Conservation (phyloP, 768 basidiomycete genomes). For the Amanita muscaria region DNA sequence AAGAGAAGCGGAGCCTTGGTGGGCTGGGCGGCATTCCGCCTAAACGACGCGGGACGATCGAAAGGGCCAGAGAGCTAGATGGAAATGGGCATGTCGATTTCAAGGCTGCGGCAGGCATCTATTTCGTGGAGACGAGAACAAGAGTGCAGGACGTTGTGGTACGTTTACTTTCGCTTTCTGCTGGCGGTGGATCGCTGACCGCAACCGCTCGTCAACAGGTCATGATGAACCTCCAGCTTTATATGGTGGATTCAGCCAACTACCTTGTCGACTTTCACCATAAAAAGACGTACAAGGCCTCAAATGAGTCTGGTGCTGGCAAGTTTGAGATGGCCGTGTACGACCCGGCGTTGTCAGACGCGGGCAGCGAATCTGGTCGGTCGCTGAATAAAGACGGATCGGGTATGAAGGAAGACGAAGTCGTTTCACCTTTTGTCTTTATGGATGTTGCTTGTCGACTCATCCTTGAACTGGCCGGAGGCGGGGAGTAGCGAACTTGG, state of each 20-base stretch:
- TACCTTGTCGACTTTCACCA: constrained; percentile 98
- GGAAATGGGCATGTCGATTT: constrained; percentile 53
- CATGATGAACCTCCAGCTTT: constrained; percentile 95
- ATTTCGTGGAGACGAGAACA: constrained; percentile 90
- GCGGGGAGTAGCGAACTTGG: constrained; percentile 23
- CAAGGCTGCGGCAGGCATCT: constrained; percentile 67
- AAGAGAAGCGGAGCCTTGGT: constrained; percentile 75
- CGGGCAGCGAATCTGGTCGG: constrained; percentile 47
- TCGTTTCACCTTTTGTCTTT: constrained; percentile 87
- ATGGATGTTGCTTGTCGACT: constrained; percentile 92
- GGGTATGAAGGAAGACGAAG: constrained; percentile 44
- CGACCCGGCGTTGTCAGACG: constrained; percentile 40
- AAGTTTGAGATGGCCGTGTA: constrained; percentile 59
- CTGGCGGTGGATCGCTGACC: background rate
- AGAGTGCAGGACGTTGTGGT: constrained; percentile 90
- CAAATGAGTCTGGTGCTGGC: constrained; percentile 54
- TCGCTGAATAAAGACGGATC: constrained; percentile 43
- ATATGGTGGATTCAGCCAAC: constrained; percentile 92
- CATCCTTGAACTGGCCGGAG: constrained; percentile 87
- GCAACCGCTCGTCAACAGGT: constrained; percentile 47
- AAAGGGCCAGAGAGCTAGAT: constrained; percentile 54
- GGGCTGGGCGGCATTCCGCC: constrained; percentile 51
- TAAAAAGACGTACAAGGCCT: constrained; percentile 85
- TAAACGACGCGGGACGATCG: constrained; percentile 33
- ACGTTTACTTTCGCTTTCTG: constrained; percentile 21